Conservation (phyloP, 2,329 filamentous ascomycete genomes). For the Aquanectria penicillioides region DNA sequence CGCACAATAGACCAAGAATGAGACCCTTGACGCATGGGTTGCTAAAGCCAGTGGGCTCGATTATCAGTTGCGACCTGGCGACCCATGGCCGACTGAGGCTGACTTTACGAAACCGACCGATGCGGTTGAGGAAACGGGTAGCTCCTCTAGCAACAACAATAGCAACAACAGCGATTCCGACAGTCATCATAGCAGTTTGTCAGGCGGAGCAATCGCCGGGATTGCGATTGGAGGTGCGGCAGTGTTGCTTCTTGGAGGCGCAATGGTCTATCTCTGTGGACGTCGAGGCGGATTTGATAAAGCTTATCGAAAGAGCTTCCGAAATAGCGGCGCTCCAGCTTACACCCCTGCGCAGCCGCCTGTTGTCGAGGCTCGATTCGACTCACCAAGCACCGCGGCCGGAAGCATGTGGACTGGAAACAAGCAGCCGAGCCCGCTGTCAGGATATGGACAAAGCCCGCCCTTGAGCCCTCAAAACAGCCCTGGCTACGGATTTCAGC, state of each 20-base stretch:
- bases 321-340: constrained; percentile 12
- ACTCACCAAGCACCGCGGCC: constrained; percentile 29
- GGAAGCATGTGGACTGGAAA: constrained; percentile 31
- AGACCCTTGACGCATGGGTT: constrained; percentile 59
- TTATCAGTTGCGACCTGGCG: constrained; percentile 65
- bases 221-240: constrained; percentile 64
- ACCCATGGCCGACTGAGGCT: constrained; percentile 63
- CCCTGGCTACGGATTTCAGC: constrained; percentile 33
- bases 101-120: constrained; percentile 30
- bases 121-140: constrained; percentile 1
- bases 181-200: constrained; percentile 26
- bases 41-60: constrained; percentile 58
- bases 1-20: constrained; percentile 53
- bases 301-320: constrained; percentile 42
- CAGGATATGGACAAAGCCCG: constrained; percentile 43
- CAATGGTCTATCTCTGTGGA: constrained; percentile 60
- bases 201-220: constrained; percentile 65
- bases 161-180: constrained; percentile 10
- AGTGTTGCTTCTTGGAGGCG: constrained; percentile 54
- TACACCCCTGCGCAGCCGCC: constrained; percentile 18
- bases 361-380: constrained; percentile 28
- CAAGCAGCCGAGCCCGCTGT: constrained; percentile 33
- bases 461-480: constrained; percentile 50
- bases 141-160: constrained; percentile 14
- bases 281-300: constrained; percentile 46